phyloP scores from a whole-genome alignment of 257 asterid species.

The Solanum sejunctum region DNA sequence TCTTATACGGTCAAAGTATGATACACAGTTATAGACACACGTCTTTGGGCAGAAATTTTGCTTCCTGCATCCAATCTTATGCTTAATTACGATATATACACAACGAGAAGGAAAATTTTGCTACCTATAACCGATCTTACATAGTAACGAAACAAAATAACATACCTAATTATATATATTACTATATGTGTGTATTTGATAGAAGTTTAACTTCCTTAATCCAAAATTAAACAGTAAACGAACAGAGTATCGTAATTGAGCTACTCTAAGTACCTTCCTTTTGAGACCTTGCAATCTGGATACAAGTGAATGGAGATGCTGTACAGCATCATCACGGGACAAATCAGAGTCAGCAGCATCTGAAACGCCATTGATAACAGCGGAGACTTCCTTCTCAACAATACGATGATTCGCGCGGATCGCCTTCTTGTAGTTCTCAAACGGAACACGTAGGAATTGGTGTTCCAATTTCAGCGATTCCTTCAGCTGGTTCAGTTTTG shows the following conservation, averaged over 20 bases:
- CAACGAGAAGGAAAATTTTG: not conserved
- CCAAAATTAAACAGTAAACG: not conserved
- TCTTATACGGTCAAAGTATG: not conserved
- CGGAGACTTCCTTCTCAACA: constrained; percentile 76
- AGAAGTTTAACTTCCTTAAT: not conserved
- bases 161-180: not conserved
- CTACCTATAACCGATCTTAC: not conserved
- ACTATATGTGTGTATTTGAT: not conserved
- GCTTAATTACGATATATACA: not conserved
- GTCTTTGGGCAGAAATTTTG: not conserved
- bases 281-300: constrained; percentile 87
- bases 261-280: constrained; percentile 47
- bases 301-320: not conserved
- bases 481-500: constrained; percentile 40
- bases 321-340: constrained; percentile 47
- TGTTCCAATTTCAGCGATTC: constrained; percentile 82
- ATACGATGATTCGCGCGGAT: constrained; percentile 88
- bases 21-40: not conserved
- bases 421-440: constrained; percentile 88
- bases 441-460: constrained; percentile 95
- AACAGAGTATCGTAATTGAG: not conserved
- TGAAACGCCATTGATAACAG: constrained; percentile 51
- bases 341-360: constrained; percentile 23
- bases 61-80: not conserved
- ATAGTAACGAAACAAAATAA: not conserved